phyloP scores from a whole-genome alignment of 805 yeast species.

The Nakazawaea populi region DNA sequence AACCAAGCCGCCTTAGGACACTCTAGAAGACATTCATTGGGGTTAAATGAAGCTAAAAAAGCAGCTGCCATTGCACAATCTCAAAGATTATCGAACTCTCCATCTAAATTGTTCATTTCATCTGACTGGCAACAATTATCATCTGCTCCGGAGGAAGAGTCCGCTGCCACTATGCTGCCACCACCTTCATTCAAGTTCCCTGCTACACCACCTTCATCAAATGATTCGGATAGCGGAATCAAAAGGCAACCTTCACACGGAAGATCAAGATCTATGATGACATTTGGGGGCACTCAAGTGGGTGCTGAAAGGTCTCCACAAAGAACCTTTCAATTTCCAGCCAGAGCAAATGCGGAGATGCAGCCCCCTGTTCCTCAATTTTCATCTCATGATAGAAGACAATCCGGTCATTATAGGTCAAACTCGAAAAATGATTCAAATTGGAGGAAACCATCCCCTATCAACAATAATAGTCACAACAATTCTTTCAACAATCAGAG shows the following conservation, averaged over 20 bases:
- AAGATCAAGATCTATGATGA: constrained; percentile 26
- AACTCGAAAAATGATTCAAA: constrained; percentile 41
- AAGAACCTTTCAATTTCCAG: constrained; percentile 61
- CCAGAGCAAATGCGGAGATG: constrained; percentile 27
- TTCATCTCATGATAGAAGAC: constrained; percentile 36
- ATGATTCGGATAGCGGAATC: constrained; percentile 14
- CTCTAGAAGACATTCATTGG: constrained; percentile 85
- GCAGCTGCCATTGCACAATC: constrained; percentile 93
- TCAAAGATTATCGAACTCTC: constrained; percentile 44
- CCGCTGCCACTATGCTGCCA: constrained; percentile 14
- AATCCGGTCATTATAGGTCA: constrained; percentile 33
- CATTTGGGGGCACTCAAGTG: constrained; percentile 10
- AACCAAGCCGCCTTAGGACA: constrained; percentile 56
- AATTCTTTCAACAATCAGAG: constrained; percentile 14
- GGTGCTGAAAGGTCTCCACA: constrained; percentile 35
- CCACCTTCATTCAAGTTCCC: constrained; percentile 53
- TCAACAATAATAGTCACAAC: constrained; percentile 15
- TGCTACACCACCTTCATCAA: constrained; percentile 27
- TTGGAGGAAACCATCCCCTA: constrained; percentile 58
- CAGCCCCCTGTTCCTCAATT: constrained; percentile 53
- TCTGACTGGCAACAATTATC: constrained; percentile 9
- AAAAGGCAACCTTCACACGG: constrained; percentile 21
- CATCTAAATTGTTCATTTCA: constrained; percentile 21
- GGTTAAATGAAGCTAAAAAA: constrained; percentile 84
- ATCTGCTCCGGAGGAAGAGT: constrained; percentile 10